A percentile compares a stretch with the other conserved stretches of the same genome.
Evolutionary conservation across 2,329 filamentous ascomycete genomes (phyloP).

Genomic region (Macroventuria anomochaeta): DNA sequence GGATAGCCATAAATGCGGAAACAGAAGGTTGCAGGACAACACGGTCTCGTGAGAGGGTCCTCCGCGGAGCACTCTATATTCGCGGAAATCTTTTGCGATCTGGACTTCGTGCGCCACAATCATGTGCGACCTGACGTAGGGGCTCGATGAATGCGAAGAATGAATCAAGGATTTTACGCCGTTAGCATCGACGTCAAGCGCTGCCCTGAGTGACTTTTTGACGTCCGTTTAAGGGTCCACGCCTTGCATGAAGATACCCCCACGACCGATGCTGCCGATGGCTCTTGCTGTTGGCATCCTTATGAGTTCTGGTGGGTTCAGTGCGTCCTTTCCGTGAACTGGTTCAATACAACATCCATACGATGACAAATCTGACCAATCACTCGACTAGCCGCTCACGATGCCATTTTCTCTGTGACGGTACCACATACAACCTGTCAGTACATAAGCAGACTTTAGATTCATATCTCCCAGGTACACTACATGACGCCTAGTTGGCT

Average conservation of each 20-base stretch:
- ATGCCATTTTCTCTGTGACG: neutral
- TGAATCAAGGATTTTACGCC: neutral
- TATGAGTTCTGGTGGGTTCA: neutral
- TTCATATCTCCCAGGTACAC: slow-evolving; percentile 1
- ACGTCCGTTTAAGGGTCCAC: neutral
- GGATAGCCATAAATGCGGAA: neutral
- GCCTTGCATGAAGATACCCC: neutral
- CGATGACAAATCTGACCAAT: slow-evolving; percentile 8
- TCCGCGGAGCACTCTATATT: slow-evolving; percentile 2
- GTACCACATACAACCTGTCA: neutral
- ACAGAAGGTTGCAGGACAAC: neutral
- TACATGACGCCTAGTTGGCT: neutral
- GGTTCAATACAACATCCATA: slow-evolving; percentile 1
- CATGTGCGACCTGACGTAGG: neutral
- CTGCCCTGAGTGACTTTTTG: neutral
- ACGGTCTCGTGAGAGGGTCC: neutral
- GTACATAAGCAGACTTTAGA: neutral
- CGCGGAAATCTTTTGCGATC: slow-evolving; percentile 4
- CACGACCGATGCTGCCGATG: neutral
- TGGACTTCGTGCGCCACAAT: slow-evolving; percentile 2
- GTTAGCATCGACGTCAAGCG: neutral
- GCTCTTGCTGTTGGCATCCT: neutral
- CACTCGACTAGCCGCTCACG: neutral
- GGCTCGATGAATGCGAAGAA: neutral
- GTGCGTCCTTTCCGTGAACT: neutral